These are phyloP conservation scores for Wilcoxina mikolae DNA, from an alignment of 495 filamentous ascomycete genomes.

Conservation along the genomic window DNA sequence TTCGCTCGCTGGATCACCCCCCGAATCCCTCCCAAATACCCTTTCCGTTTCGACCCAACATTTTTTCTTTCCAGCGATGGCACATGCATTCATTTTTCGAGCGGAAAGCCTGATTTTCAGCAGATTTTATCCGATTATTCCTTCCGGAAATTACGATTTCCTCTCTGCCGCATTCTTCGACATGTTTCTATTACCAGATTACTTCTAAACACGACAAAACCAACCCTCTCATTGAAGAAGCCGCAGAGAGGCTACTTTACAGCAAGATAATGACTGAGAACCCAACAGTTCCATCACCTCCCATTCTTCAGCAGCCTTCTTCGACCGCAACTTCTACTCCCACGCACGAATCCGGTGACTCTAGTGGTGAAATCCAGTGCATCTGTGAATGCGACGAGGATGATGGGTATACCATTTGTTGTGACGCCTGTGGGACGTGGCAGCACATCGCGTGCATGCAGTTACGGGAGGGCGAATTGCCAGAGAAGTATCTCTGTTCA, in stretches of 20 bases:
- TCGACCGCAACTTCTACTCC: slow-evolving; percentile 21
- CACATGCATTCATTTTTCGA: slow-evolving; percentile 2
- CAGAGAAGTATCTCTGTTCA: slow-evolving; percentile 64
- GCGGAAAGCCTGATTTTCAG: slow-evolving; percentile 5
- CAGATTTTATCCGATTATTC: slow-evolving; percentile 2
- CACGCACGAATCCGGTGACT: slow-evolving; percentile 20
- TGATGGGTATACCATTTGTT: slow-evolving; percentile 94
- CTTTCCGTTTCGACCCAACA: background rate
- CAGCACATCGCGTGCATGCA: slow-evolving; percentile 97
- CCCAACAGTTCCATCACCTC: slow-evolving; percentile 25
- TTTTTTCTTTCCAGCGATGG: background rate
- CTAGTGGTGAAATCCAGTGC: slow-evolving; percentile 59
- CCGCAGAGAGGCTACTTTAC: slow-evolving; percentile 29
- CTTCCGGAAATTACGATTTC: slow-evolving; percentile 6
- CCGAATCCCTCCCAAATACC: background rate
- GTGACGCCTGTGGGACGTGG: slow-evolving; percentile 92
- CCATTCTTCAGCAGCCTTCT: slow-evolving; percentile 25
- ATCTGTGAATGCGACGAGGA: slow-evolving; percentile 85
- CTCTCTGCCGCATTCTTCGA: slow-evolving; percentile 20
- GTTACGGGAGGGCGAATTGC: slow-evolving; percentile 51
- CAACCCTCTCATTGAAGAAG: slow-evolving; percentile 26
- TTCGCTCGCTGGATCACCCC: slow-evolving; percentile 3
- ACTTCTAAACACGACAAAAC: slow-evolving; percentile 29
- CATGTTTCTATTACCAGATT: slow-evolving; percentile 29
- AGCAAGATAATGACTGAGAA: slow-evolving; percentile 31